Base-by-base conservation (phyloP, 1,284 basidiomycete species). In the Ustilago shanxiensis region DNA sequence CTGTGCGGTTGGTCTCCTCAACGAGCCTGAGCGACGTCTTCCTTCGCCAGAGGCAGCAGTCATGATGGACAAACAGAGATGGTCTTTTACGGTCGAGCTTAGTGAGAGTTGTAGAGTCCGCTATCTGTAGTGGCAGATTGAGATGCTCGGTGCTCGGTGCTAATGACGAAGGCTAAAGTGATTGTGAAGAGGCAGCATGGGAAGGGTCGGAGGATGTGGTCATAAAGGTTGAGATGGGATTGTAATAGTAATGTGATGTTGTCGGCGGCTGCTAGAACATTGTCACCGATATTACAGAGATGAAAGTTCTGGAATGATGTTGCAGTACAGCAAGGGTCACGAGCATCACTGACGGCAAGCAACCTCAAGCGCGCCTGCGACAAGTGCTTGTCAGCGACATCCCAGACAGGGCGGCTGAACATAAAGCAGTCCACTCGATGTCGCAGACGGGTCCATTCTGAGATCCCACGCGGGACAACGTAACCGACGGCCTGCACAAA, bases 21-120 rank as follows among this genome's bases (percentile, higher is more conserved):
- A 22, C 3, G 70, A 66, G 39, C 50, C 45, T 18, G 69, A 62
- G 45, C 63, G 69, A 13, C 29, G 49, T 26, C 59, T 39, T 29
- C 39, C 44, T n/a, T 59, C 35, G 50, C 24, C 33, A 16, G 28
- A 22, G 14, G 24, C 18, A 8, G 16, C 31, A 10, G 18, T 44
- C 64, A 72, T 72, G 24, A 29, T 31, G 28, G 52, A n/a, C 9
- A 33, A 2, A 10, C 1, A 39, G 20, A 5, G 13, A 44, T 28
- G 47, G 11, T 8, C 14, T 7, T 6, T n/a, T 49, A 22, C 24
- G 14, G 24, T 18, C 26, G 10, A 28, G 47, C 26, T 28, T 4
- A 14, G 7, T n/a, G 8, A 26, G 13, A 26, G 13, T 26, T 13
- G 47, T 16, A 13, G 26, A 14, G 22, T 26, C 22, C 5, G 47